Evolutionary conservation across 2,329 filamentous ascomycete genomes (phyloP).

Genomic region (Penicillium sp.): DNA sequence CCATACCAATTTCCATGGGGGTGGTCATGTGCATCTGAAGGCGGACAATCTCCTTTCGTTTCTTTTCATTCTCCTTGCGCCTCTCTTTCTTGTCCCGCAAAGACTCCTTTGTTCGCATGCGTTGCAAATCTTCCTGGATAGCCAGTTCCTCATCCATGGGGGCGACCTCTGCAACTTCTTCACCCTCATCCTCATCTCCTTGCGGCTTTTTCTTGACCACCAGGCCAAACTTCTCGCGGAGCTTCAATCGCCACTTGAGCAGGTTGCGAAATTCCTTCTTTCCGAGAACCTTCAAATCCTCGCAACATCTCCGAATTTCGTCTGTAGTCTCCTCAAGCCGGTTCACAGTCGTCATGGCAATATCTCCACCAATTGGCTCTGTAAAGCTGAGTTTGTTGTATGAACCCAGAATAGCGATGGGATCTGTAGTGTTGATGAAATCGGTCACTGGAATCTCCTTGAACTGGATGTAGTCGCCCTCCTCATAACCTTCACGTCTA

Average conservation of each 20-base stretch:
- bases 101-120: constrained; percentile 75
- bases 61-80: constrained; percentile 86
- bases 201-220: constrained; percentile 67
- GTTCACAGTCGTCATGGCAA: constrained; percentile 81
- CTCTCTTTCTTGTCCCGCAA: constrained; percentile 79
- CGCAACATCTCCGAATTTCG: constrained; percentile 76
- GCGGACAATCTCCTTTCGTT: constrained; percentile 90
- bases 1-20: constrained; percentile 93
- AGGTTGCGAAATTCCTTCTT: constrained; percentile 92
- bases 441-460: constrained; percentile 87
- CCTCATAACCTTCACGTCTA: constrained; percentile 96
- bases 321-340: constrained; percentile 83
- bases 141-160: constrained; percentile 93
- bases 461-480: constrained; percentile 90
- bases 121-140: constrained; percentile 84
- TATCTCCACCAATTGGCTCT: constrained; percentile 76
- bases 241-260: constrained; percentile 83
- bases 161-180: constrained; percentile 80
- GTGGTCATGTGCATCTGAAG: constrained; percentile 98
- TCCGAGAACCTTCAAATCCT: constrained; percentile 85
- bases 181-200: constrained; percentile 53
- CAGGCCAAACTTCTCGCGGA: constrained; percentile 88
- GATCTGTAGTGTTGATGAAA: constrained; percentile 91
- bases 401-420: constrained; percentile 84
- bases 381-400: constrained; percentile 83